Evolutionary conservation across 2,329 filamentous ascomycete genomes (phyloP), one percentile per base, ranked within the genome.

Genomic region (Lasiodiplodia gonubiensis): DNA sequence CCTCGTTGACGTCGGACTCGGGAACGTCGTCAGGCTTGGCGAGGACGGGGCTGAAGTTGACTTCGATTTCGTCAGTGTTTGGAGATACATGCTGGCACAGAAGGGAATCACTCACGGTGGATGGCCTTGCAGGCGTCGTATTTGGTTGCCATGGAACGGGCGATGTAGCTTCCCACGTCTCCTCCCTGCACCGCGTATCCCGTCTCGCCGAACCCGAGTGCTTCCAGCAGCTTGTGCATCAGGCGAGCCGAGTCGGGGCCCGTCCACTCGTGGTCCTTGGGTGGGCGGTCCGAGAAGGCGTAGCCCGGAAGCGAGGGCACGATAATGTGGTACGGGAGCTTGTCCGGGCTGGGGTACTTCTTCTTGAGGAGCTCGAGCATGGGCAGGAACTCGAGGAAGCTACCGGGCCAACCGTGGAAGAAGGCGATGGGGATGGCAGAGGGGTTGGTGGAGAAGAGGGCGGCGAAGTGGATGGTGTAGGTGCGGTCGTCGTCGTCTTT

Each of bases 151-250:
- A 87, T 70, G 0, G 80, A 68, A 14, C 81, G 73, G 0, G 80
- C 75, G 4, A 85, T 68, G 35, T 80, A 77, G 66, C 80, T 82
- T 0, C 86, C 85, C 1, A 89, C 75, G 71, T 89, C 87, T 11
- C 87, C 87, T 5, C 87, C 87, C 71, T 89, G 86, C 0, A 80
- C 80, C 14, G 88, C 73, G 68, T 89, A 89, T 2, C 83, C 84
- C 1, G 73, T 68, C 0, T 75, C 78, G 37, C 23, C 42, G 67
- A 89, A 87, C 0, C 87, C 87, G 0, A 89, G 79, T 0, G 80
- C 79, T 3, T 82, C 67, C 85, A 89, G 87, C 18, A 89, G 71
- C 35, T 81, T 76, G 73, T 88, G 78, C 63, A 88, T 76, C n/a
- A 86, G 73, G 1, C 77, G 73, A 0, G 83, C 79, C 33, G 75